A percentile compares a stretch with the other conserved stretches of the same genome.
Conservation (phyloP, 192 early-diverging fungal genomes). For the Coemansia sp. region DNA sequence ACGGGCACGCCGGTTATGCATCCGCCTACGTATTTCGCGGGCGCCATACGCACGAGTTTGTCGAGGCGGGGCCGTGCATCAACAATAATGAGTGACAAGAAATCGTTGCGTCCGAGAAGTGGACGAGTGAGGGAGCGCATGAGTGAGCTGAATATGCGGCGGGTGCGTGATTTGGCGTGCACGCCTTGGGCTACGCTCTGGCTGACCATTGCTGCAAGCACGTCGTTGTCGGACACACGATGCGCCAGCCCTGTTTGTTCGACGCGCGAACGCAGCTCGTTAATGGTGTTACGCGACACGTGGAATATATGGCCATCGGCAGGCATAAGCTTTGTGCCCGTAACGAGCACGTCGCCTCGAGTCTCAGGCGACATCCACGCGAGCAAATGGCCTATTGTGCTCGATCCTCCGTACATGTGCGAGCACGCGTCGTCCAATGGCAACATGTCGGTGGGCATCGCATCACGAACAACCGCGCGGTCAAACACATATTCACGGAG, state of each 20-base stretch:
- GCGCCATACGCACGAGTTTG: background rate
- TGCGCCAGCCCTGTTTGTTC: background rate
- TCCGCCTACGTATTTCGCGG: slow-evolving; percentile 10
- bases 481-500: slow-evolving; percentile 29
- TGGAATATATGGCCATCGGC: slow-evolving; percentile 4
- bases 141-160: background rate
- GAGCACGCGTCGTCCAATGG: slow-evolving; percentile 13
- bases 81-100: slow-evolving; percentile 3
- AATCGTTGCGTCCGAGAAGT: background rate
- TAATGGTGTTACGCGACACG: background rate
- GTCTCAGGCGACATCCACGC: slow-evolving; percentile 44
- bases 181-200: slow-evolving; percentile 9
- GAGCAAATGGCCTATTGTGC: slow-evolving; percentile 21
- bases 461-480: slow-evolving; percentile 15
- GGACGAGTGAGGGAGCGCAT: background rate
- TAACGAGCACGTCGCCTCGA: slow-evolving; percentile 13
- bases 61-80: slow-evolving; percentile 21
- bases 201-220: slow-evolving; percentile 17
- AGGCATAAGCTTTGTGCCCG: background rate
- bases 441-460: slow-evolving; percentile 20
- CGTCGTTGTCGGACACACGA: slow-evolving; percentile 25
- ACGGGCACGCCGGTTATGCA: slow-evolving; percentile 10
- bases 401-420: slow-evolving; percentile 11
- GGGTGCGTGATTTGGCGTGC: background rate
- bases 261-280: background rate